Evolutionary conservation across 2,329 filamentous ascomycete species (phyloP).

Genomic region (Penicillium freii): DNA sequence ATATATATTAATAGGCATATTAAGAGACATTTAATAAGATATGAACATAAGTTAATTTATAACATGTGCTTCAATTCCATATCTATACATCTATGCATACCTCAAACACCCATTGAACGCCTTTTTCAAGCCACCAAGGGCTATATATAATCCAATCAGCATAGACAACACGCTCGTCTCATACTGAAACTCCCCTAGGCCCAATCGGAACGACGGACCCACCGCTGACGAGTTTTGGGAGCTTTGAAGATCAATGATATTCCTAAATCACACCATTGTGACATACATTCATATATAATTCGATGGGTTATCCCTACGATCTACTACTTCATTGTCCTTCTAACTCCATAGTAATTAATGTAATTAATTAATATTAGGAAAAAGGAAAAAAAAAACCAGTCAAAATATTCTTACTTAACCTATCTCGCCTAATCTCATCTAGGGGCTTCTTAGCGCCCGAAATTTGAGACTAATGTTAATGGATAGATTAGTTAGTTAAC

Average conservation of each 20-base stretch:
- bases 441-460: constrained; percentile 7
- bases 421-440: not conserved
- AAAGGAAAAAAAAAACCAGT: not conserved
- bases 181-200: constrained; percentile 24
- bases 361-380: not conserved
- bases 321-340: not conserved
- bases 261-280: not conserved
- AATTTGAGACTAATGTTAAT: not conserved
- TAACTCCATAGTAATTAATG: not conserved
- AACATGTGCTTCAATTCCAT: not conserved
- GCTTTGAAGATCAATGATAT: not conserved
- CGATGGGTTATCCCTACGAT: not conserved
- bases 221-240: constrained; percentile 21
- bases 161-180: constrained; percentile 15
- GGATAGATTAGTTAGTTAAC: not conserved
- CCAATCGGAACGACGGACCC: constrained; percentile 8
- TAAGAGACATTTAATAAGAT: not conserved
- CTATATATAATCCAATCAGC: not conserved
- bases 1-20: not conserved
- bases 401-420: not conserved
- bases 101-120: not conserved
- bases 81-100: not conserved
- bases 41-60: no score
- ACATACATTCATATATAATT: not conserved
- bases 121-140: not conserved